Conservation (phyloP, 208 protist genomes). For the Leishmania lainsoni region DNA sequence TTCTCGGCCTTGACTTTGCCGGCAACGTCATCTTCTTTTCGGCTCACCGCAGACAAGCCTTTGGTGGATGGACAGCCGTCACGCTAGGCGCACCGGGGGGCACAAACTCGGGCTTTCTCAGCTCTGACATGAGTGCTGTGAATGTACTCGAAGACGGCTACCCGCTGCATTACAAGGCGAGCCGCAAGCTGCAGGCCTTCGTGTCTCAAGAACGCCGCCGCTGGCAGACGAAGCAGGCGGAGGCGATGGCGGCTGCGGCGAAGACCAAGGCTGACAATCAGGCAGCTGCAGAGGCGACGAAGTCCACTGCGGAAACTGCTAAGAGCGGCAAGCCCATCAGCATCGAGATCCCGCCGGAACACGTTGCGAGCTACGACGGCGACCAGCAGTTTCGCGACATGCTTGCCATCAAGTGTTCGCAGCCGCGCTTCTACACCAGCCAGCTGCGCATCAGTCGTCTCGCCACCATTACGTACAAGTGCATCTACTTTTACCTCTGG, state of each 20-base stretch:
- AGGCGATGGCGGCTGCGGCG: conserved; percentile 28
- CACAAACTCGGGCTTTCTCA: conserved; percentile 46
- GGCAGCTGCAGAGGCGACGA: conserved; percentile 13
- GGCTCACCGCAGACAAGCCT: conserved; percentile 73
- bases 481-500: conserved; percentile 87
- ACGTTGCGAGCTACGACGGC: conserved; percentile 45
- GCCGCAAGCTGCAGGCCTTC: conserved; percentile 71
- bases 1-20: conserved; percentile 83
- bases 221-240: conserved; percentile 50
- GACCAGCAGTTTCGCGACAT: conserved; percentile 83
- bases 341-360: conserved; percentile 25
- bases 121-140: conserved; percentile 60
- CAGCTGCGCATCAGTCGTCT: conserved; percentile 68
- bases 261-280: conserved; percentile 13
- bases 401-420: conserved; percentile 82
- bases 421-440: conserved; percentile 73
- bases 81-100: conserved; percentile 68
- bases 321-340: conserved; percentile 8
- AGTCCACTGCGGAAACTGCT: conserved; percentile 6
- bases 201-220: conserved; percentile 55
- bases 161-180: conserved; percentile 86
- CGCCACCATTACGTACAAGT: conserved; percentile 72
- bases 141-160: conserved; percentile 91
- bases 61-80: conserved; percentile 87
- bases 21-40: conserved; percentile 88